Percentiles rank a stretch among this genome's conserved stretches.
Conservation (phyloP, 371 early-diverging fungal species). For the Mucor indicus region DNA sequence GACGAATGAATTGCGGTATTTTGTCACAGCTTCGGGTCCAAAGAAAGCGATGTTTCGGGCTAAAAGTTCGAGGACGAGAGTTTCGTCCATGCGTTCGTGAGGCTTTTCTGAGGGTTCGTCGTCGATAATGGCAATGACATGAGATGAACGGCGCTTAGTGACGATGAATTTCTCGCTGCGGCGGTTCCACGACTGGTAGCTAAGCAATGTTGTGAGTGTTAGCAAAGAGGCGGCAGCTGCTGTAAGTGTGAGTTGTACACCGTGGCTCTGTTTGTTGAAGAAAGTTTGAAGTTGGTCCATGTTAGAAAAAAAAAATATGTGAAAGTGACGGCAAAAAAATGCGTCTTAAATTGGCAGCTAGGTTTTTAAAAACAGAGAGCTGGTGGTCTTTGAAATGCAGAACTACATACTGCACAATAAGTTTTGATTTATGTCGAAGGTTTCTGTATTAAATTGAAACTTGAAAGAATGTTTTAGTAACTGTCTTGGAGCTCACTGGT, state of each 20-base stretch:
- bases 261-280: conserved; percentile 19
- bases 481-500: no score
- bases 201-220: conserved; percentile 53
- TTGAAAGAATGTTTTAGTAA: no score
- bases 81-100: conserved; percentile 47
- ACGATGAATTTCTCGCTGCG: background rate
- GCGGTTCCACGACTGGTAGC: conserved; percentile 24
- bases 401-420: no score
- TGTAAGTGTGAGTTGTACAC: conserved; percentile 30
- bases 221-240: conserved; percentile 57
- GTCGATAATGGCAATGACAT: conserved; percentile 3
- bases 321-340: no score
- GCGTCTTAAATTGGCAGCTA: no score
- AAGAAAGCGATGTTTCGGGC: conserved; percentile 88
- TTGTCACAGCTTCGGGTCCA: conserved; percentile 74
- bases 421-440: no score
- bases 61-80: conserved; percentile 81
- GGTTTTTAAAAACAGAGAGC: no score
- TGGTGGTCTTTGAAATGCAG: no score
- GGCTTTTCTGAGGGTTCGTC: background rate
- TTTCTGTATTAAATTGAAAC: no score
- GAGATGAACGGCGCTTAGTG: no score
- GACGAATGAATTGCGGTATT: conserved; percentile 70
- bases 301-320: no score
- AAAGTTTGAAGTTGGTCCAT: no score